Evolutionary conservation across 1,284 basidiomycete genomes (phyloP), one percentile per base, ranked within the genome.

Genomic region (Ustilago sp.): DNA sequence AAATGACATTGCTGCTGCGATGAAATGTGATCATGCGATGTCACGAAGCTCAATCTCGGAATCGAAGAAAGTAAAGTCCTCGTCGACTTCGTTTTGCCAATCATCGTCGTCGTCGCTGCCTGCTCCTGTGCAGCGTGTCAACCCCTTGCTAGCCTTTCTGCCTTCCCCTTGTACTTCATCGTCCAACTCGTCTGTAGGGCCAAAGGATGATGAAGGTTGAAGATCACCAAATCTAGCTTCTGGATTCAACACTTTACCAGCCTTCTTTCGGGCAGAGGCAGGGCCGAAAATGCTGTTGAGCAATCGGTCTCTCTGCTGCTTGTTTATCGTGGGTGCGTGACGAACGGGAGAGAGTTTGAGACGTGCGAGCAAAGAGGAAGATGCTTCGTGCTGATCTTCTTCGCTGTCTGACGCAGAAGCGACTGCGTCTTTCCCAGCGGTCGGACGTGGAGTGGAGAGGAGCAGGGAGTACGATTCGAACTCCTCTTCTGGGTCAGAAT

Each of bases 21-120:
- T 19, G 47, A 28, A 23, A 5, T 32, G 23, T 7, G 32, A 13
- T 51, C 34, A 75, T 4, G 64, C 68, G 12, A 75, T 52, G 41
- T 75, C 73, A 11, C 53, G n/a, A 15, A 75, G 64, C 39, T 75
- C 63, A 39, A 75, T 75, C 43, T 75, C 73, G 28, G 57, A 55
- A 52, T 75, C 73, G 58, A 67, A 50, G n/a, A 75, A 75, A 28
- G 73, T 74, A 19, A 66, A 75, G 39, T 70, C 68, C 31, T 70
- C 36, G 17, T 75, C 73, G 48, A 75, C 68, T 28, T 63, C 73
- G 38, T 75, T 60, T 8, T 64, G 63, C 73, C 73, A 75, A 39
- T 75, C 71, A 28, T 74, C 71, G 45, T 74, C 72, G 57, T 74
- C 67, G 59, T 66, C 67, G 34, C 35, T 36, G 36, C n/a, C 41